Evolutionary conservation across 1,284 basidiomycete genomes (phyloP).

Genomic region (Nidula niveotomentosa): DNA sequence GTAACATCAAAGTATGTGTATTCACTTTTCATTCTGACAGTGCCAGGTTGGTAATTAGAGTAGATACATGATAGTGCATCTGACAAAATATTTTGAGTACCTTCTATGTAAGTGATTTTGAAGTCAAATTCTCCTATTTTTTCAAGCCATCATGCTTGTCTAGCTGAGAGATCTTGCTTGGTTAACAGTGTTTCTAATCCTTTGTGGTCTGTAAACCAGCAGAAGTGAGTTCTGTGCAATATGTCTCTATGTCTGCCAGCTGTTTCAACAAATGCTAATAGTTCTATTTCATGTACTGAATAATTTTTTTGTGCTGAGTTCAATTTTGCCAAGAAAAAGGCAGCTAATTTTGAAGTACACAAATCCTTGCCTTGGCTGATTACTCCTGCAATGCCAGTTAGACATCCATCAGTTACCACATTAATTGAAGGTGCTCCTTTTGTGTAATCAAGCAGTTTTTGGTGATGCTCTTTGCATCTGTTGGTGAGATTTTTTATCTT

Average conservation of each 20-base stretch:
- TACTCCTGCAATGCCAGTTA: slow-evolving; percentile 22
- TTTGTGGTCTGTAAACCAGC: slow-evolving; percentile 35
- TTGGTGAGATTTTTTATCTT: slow-evolving; percentile 19
- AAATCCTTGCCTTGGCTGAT: slow-evolving; percentile 24
- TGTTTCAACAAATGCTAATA: slow-evolving; percentile 29
- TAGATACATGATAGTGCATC: slow-evolving; percentile 24
- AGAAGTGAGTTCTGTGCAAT: slow-evolving; percentile 25
- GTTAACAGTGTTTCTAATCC: slow-evolving; percentile 22
- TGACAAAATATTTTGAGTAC: slow-evolving; percentile 20
- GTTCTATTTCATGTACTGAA: slow-evolving; percentile 29
- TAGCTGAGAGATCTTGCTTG: slow-evolving; percentile 26
- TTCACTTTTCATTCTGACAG: slow-evolving; percentile 10
- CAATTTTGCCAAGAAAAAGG: slow-evolving; percentile 34
- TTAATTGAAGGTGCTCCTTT: slow-evolving; percentile 12
- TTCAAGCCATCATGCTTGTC: slow-evolving; percentile 35
- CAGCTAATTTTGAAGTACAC: slow-evolving; percentile 17
- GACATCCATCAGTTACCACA: slow-evolving; percentile 23
- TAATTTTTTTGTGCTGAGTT: slow-evolving; percentile 36
- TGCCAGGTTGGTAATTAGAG: slow-evolving; percentile 17
- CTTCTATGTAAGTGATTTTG: slow-evolving; percentile 18
- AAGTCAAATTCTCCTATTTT: slow-evolving; percentile 24
- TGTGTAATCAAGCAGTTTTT: slow-evolving; percentile 18
- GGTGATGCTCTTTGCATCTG: slow-evolving; percentile 10
- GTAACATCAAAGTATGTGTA: slow-evolving; percentile 17
- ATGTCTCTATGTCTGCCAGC: slow-evolving; percentile 25